phyloP scores from a whole-genome alignment of 2,329 filamentous ascomycete genomes.

The Moelleriella libera region DNA sequence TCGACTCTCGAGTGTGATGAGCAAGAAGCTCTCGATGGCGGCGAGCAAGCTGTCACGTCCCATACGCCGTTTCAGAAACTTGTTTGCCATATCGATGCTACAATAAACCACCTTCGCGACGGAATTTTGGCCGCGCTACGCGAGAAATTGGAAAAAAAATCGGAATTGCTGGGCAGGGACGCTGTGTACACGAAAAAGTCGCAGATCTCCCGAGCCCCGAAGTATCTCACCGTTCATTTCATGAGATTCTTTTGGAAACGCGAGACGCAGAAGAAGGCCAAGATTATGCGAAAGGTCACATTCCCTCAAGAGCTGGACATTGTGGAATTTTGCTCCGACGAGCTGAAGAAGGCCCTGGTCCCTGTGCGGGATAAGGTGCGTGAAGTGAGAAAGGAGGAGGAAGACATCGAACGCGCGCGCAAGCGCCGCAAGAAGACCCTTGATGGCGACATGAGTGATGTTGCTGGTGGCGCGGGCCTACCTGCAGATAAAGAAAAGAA shows the following conservation, averaged over 20 bases:
- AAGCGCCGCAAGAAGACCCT: constrained; percentile 72
- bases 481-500: constrained; percentile 36
- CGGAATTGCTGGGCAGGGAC: constrained; percentile 61
- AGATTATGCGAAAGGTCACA: constrained; percentile 98
- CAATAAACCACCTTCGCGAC: constrained; percentile 82
- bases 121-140: constrained; percentile 70
- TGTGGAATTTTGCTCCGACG: constrained; percentile 89
- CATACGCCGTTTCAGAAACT: constrained; percentile 73
- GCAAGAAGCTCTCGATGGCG: constrained; percentile 55
- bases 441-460: constrained; percentile 30
- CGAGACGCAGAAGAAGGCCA: constrained; percentile 93
- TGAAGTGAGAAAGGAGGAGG: constrained; percentile 86
- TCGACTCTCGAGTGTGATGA: constrained; percentile 76
- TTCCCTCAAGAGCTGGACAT: constrained; percentile 89
- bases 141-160: constrained; percentile 86
- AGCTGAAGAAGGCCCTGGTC: constrained; percentile 66
- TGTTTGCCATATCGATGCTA: constrained; percentile 83
- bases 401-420: constrained; percentile 79
- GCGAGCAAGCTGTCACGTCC: constrained; percentile 53
- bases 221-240: constrained; percentile 94
- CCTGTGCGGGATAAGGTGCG: constrained; percentile 95
- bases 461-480: constrained; percentile 29
- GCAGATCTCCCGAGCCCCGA: constrained; percentile 79
- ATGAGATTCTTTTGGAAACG: constrained; percentile 97
- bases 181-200: constrained; percentile 81